Percentiles rank a stretch among this genome's conserved stretches.
These are phyloP conservation scores for Beauveria brongniartii DNA, from an alignment of 2,329 filamentous ascomycete species.

Conservation along the genomic window DNA sequence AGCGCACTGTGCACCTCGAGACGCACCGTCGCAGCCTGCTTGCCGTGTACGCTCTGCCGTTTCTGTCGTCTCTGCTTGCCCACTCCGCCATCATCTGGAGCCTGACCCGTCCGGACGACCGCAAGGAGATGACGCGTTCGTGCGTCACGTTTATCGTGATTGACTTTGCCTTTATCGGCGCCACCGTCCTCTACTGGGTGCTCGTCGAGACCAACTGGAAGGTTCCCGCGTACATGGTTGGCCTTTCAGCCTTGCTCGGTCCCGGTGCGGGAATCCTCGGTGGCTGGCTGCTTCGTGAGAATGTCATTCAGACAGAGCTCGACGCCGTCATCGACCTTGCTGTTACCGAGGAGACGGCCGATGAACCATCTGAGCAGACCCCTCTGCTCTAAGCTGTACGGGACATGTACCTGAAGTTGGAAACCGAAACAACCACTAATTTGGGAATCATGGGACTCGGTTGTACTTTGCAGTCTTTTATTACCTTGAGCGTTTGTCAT, in stretches of 20 bases:
- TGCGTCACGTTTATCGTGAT: slow-evolving; percentile 39
- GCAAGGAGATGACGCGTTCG: slow-evolving; percentile 41
- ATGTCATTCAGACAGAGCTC: slow-evolving; percentile 22
- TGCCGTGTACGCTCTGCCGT: slow-evolving; percentile 37
- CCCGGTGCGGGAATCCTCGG: slow-evolving; percentile 31
- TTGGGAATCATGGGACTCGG: neutral
- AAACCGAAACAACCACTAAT: neutral
- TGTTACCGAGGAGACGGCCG: slow-evolving; percentile 12
- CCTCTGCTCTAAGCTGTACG: neutral
- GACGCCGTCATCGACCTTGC: slow-evolving; percentile 11
- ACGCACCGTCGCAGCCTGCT: slow-evolving; percentile 29
- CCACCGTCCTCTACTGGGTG: slow-evolving; percentile 46
- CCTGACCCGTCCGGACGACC: slow-evolving; percentile 33
- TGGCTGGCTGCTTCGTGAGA: slow-evolving; percentile 33
- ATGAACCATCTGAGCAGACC: slow-evolving; percentile 4
- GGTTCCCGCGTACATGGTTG: slow-evolving; percentile 25
- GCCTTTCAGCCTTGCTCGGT: slow-evolving; percentile 24
- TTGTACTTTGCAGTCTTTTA: neutral
- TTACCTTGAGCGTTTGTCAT: neutral
- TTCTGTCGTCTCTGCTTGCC: slow-evolving; percentile 33
- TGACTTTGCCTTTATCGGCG: slow-evolving; percentile 34
- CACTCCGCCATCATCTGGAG: slow-evolving; percentile 36
- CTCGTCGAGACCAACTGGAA: slow-evolving; percentile 42
- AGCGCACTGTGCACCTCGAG: slow-evolving; percentile 34
- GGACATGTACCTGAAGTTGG: neutral